phyloP scores from a whole-genome alignment of 345 rosid species.

The Citrus sp. region DNA sequence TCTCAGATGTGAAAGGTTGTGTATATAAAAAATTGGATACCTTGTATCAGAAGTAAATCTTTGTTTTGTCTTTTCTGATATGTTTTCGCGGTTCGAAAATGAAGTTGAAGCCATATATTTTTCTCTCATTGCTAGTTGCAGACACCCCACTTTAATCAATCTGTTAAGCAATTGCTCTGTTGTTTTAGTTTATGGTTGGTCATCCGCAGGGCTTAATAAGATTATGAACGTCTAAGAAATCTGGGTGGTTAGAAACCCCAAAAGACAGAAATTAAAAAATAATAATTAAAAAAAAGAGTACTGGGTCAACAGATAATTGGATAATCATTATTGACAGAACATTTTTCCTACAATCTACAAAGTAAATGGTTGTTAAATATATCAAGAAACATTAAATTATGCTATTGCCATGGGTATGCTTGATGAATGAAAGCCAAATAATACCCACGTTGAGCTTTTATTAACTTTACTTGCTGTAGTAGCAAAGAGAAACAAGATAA shows the following conservation, averaged over 20 bases:
- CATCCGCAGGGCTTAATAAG: slow-evolving; percentile 1
- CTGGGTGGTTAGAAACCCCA: slow-evolving; percentile 20
- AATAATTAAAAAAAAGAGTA: too few relatives aligned
- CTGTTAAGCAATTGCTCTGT: neutral
- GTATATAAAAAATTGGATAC: neutral
- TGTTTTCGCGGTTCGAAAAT: neutral
- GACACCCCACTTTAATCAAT: neutral
- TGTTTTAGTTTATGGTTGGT: neutral
- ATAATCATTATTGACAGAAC: neutral
- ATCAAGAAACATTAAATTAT: slow-evolving; percentile 1
- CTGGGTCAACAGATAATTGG: neutral
- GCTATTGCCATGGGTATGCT: neutral
- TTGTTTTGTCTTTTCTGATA: neutral
- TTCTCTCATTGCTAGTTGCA: neutral
- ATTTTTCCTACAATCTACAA: neutral
- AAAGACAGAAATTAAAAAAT: neutral
- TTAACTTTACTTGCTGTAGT: neutral
- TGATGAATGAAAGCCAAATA: neutral
- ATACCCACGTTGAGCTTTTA: neutral
- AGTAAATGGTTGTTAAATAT: neutral
- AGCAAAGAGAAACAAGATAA: neutral
- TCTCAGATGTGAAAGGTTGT: neutral
- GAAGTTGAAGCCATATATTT: neutral
- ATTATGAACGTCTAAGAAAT: slow-evolving; percentile 5
- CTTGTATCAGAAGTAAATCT: neutral